Evolutionary conservation across 768 basidiomycete species (phyloP).

Genomic region (Suillus paluster): DNA sequence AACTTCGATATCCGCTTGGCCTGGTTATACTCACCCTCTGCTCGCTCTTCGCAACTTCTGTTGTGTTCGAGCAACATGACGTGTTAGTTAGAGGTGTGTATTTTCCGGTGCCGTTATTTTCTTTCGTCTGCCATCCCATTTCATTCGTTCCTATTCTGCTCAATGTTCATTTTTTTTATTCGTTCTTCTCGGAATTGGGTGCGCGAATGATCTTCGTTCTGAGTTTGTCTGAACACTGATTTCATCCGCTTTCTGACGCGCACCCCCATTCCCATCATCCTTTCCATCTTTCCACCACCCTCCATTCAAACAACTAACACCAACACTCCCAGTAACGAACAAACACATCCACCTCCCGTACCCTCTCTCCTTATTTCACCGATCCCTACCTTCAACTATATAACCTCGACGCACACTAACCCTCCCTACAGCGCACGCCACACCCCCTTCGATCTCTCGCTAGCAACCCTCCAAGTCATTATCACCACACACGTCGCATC

Average conservation of each 20-base stretch:
- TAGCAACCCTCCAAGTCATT: no score
- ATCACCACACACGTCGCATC: no score
- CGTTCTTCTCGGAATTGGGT: not conserved
- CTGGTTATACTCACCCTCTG: constrained; percentile 59
- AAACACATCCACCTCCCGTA: not conserved
- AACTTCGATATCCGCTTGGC: constrained; percentile 71
- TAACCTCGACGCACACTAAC: no score
- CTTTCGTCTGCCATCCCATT: no score
- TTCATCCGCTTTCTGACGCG: not conserved
- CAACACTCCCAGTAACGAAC: not conserved
- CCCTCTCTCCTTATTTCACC: not conserved
- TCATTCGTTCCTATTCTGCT: not conserved
- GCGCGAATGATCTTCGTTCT: not conserved
- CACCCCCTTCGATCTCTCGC: no score
- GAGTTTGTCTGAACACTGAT: not conserved
- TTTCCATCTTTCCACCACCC: no score
- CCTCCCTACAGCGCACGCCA: no score
- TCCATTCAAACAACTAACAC: not conserved
- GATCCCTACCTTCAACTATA: no score
- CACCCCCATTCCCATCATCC: not conserved
- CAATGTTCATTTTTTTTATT: not conserved
- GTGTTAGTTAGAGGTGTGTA: constrained; percentile 66
- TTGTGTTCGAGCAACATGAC: constrained; percentile 64
- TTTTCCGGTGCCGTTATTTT: no score
- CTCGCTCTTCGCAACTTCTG: constrained; percentile 59